Evolutionary conservation across 352 stramenopile species (phyloP).

Genomic region (Phytopythium mirpurense): DNA sequence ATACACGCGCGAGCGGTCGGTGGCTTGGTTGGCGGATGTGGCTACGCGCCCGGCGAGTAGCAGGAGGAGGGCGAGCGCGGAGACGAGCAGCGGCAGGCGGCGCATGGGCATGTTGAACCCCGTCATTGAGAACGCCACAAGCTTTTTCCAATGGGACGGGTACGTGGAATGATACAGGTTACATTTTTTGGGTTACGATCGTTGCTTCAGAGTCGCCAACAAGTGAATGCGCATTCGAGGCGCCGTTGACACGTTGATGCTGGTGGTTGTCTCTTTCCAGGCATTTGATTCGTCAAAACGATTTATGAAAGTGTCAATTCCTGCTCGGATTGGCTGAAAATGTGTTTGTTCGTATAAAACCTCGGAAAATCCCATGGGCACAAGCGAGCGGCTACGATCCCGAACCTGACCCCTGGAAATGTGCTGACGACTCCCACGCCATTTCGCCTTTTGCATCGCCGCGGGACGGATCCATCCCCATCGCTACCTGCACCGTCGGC

Average conservation of each 20-base stretch:
- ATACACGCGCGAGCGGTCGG: conserved; percentile 8
- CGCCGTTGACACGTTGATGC: neutral
- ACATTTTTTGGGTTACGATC: neutral
- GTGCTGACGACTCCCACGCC: neutral
- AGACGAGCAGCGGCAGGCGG: neutral
- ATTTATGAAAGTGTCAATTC: too few species aligned
- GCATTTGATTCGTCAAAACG: neutral
- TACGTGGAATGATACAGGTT: neutral
- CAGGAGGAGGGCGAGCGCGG: neutral
- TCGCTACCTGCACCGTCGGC: neutral
- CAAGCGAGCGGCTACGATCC: neutral
- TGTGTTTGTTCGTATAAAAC: neutral
- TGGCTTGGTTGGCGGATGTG: neutral
- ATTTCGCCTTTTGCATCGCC: conserved; percentile 3
- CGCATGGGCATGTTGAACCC: conserved; percentile 12
- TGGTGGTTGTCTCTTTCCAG: neutral
- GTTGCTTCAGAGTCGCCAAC: too few species aligned
- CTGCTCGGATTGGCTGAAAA: neutral
- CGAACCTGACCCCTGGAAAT: neutral
- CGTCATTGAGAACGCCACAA: conserved; percentile 15
- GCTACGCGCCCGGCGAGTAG: neutral
- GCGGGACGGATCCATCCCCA: neutral
- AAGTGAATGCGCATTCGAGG: conserved; percentile 3
- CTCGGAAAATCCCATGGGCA: conserved; percentile 1
- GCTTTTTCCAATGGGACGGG: conserved; percentile 18